phyloP scores from a whole-genome alignment of 208 protist species.

The Leishmania aethiopica region DNA sequence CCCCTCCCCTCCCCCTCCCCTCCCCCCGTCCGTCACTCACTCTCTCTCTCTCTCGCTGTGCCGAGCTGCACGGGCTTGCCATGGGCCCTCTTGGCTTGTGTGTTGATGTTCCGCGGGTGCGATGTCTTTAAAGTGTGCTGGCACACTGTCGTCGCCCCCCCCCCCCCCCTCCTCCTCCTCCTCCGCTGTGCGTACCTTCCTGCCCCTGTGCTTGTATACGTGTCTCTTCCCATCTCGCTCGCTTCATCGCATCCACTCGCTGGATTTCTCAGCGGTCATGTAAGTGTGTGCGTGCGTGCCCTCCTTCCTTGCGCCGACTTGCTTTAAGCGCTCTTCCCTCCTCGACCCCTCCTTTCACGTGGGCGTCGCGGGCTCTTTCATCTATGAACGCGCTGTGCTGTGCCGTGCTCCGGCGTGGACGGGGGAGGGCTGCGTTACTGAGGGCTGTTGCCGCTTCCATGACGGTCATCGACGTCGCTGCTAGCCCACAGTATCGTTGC shows the following conservation, averaged over 20 bases:
- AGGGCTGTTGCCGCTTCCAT: too few relatives aligned
- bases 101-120: too few relatives aligned
- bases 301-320: background rate
- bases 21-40: background rate
- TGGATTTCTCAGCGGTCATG: background rate
- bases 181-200: background rate
- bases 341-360: background rate
- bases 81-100: background rate
- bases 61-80: background rate
- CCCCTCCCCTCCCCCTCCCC: too few relatives aligned
- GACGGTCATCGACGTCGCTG: too few relatives aligned
- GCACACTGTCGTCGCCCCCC: background rate
- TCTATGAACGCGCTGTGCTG: too few relatives aligned
- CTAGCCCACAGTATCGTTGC: too few relatives aligned
- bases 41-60: background rate
- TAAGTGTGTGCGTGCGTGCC: background rate
- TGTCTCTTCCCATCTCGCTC: background rate
- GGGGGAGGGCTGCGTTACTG: too few relatives aligned
- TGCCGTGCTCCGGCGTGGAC: too few relatives aligned
- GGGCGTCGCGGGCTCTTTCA: too few relatives aligned
- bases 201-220: background rate
- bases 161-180: background rate
- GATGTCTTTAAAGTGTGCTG: background rate
- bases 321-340: background rate
- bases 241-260: too few relatives aligned